These are phyloP conservation scores for Triangularia setosa DNA, from an alignment of 2,329 filamentous ascomycete species.

Conservation along the genomic window DNA sequence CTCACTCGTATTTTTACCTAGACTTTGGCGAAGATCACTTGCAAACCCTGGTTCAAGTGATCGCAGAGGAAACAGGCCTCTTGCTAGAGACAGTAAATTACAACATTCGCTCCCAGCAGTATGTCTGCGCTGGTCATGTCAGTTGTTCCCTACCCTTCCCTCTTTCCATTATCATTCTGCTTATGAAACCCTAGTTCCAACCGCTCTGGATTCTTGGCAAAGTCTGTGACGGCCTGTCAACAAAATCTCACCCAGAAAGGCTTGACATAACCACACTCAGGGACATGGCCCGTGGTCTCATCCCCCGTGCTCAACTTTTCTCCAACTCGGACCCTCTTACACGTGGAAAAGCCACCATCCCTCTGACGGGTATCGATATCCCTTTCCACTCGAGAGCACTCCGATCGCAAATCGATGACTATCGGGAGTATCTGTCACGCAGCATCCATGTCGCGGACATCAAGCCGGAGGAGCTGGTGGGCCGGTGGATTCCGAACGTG, in stretches of 20 bases:
- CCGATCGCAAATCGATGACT: conserved; percentile 88
- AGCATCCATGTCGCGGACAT: conserved; percentile 99
- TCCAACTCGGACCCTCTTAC: conserved; percentile 65
- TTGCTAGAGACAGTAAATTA: conserved; percentile 98
- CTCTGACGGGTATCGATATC: conserved; percentile 92
- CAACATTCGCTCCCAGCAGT: conserved; percentile 70
- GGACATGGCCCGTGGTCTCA: conserved; percentile 50
- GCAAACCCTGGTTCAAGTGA: conserved; percentile 65
- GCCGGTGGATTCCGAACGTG: conserved; percentile 75
- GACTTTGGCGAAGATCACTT: too few relatives aligned
- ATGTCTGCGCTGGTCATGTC: conserved; percentile 57
- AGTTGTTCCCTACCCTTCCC: conserved; percentile 35
- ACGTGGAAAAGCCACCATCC: conserved; percentile 92
- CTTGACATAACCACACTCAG: too few relatives aligned
- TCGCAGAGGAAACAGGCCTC: conserved; percentile 87
- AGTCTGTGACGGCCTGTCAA: too few relatives aligned
- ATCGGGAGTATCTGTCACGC: conserved; percentile 97
- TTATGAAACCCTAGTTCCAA: too few relatives aligned
- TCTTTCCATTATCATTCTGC: conserved; percentile 68
- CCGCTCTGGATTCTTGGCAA: too few relatives aligned
- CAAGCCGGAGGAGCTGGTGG: conserved; percentile 89
- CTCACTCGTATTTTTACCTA: conserved; percentile 91
- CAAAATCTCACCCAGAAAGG: too few relatives aligned
- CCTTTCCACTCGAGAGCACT: conserved; percentile 98
- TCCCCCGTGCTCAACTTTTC: not conserved